Evolutionary conservation across 1,284 basidiomycete genomes (phyloP).

Genomic region (Ustilago sp.): DNA sequence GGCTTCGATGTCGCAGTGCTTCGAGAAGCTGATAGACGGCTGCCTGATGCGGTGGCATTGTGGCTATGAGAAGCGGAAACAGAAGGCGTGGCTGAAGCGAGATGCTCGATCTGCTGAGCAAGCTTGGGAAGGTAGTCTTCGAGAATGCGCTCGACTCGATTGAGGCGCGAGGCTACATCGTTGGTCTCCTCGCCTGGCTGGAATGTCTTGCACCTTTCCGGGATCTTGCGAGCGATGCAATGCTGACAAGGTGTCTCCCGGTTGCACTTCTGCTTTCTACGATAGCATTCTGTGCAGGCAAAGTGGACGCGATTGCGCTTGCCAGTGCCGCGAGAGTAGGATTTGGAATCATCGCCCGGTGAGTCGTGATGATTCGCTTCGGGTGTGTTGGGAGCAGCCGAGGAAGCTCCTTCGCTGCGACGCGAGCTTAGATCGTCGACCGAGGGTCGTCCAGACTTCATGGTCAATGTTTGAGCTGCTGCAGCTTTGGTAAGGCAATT

Average conservation of each 20-base stretch:
- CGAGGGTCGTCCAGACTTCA: constrained; percentile 27
- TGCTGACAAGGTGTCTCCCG: constrained; percentile 66
- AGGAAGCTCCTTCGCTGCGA: constrained; percentile 32
- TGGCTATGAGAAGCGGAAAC: constrained; percentile 4
- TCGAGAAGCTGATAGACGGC: constrained; percentile 13
- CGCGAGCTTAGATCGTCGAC: constrained; percentile 27
- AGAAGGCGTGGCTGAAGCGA: constrained; percentile 15
- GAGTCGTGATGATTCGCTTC: constrained; percentile 28
- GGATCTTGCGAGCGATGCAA: constrained; percentile 66
- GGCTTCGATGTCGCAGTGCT: constrained; percentile 8
- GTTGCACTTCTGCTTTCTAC: constrained; percentile 67
- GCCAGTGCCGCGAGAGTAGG: constrained; percentile 30
- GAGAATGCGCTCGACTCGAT: constrained; percentile 54
- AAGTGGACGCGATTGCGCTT: constrained; percentile 64
- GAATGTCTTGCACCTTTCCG: constrained; percentile 65
- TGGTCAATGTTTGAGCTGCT: background rate
- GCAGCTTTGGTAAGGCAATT: background rate
- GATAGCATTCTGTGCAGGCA: constrained; percentile 67
- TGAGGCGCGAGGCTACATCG: constrained; percentile 56
- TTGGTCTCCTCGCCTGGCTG: constrained; percentile 59
- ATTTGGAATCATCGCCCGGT: constrained; percentile 30
- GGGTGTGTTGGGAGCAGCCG: constrained; percentile 36
- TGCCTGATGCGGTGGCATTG: constrained; percentile 3
- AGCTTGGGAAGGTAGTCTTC: constrained; percentile 53
- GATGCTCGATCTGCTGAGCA: constrained; percentile 37